Evolutionary conservation across 306 rosid genomes (phyloP).

Genomic region (Fagus sylvatica): DNA sequence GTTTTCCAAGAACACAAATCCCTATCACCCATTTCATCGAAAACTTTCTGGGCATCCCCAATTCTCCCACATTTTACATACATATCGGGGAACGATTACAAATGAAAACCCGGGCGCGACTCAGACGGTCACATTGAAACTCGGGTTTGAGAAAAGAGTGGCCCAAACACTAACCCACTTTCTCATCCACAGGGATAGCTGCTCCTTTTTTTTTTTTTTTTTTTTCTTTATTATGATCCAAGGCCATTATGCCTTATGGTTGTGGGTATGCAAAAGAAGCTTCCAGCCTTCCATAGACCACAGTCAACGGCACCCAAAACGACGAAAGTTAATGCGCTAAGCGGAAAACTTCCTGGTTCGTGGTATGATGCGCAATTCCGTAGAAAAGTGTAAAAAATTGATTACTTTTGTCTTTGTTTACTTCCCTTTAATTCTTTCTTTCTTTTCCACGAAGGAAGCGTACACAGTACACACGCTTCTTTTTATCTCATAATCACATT

Average conservation of each 20-base stretch:
- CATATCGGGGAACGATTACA: conserved; percentile 55
- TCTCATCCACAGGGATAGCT: background rate
- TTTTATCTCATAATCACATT: too few relatives aligned
- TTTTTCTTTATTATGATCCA: too few relatives aligned
- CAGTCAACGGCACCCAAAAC: too few relatives aligned
- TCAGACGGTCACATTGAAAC: too few relatives aligned
- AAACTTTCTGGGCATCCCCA: conserved; percentile 45
- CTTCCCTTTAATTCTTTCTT: too few relatives aligned
- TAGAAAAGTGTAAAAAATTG: background rate
- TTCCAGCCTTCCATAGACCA: too few relatives aligned
- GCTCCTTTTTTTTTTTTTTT: too few relatives aligned
- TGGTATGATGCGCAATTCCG: background rate
- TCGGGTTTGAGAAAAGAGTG: background rate
- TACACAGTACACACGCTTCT: too few relatives aligned
- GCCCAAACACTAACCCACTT: background rate
- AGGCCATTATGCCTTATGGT: too few relatives aligned
- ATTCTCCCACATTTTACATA: conserved; percentile 69
- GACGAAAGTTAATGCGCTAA: too few relatives aligned
- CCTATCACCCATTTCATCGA: conserved; percentile 53
- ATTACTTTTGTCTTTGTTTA: background rate
- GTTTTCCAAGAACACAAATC: conserved; percentile 80
- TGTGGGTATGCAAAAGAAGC: too few relatives aligned
- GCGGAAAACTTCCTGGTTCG: background rate
- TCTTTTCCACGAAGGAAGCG: too few relatives aligned
- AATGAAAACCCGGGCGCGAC: conserved; percentile 43